These are phyloP conservation scores for Vitrella brassicaformis DNA, from an alignment of 73 alveolate genomes.

Conservation along the genomic window DNA sequence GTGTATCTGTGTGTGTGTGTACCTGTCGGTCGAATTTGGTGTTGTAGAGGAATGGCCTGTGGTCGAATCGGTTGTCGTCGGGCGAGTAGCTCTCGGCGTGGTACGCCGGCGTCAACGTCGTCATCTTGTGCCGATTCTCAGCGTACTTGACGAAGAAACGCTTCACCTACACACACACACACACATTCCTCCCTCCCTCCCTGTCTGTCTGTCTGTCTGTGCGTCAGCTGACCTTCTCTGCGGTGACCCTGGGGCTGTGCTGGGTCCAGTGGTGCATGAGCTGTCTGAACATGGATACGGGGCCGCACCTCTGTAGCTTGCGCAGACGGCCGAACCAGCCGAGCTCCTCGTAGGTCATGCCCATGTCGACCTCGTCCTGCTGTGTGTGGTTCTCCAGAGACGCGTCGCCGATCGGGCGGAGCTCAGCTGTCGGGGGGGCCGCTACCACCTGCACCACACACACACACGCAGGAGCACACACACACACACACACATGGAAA, in stretches of 20 bases:
- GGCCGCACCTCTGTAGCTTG: conserved; percentile 55
- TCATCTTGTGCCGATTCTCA: conserved; percentile 45
- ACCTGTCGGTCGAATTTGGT: not conserved
- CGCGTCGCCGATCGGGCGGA: conserved; percentile 46
- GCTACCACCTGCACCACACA: conserved; percentile 37
- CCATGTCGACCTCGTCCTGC: conserved; percentile 80
- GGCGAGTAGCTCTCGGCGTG: conserved; percentile 80
- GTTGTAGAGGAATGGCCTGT: not conserved
- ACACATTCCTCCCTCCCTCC: too few species aligned
- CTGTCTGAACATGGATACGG: conserved; percentile 56
- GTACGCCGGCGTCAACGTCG: conserved; percentile 76
- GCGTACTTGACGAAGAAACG: conserved; percentile 37
- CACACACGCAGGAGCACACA: not conserved
- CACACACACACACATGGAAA: not conserved
- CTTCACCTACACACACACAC: too few species aligned
- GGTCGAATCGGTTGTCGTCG: conserved; percentile 71
- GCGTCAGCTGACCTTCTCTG: too few species aligned
- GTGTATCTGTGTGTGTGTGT: too few species aligned
- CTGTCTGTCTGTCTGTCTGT: too few species aligned
- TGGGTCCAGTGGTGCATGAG: conserved; percentile 54
- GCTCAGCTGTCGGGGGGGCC: conserved; percentile 71
- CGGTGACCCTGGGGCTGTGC: conserved; percentile 25
- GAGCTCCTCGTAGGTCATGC: conserved; percentile 71
- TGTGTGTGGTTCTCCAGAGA: conserved; percentile 4
- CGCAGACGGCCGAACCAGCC: conserved; percentile 61